Percentiles rank a stretch among this genome's conserved stretches.
Evolutionary conservation across 176 grass and related monocot species (phyloP).

Genomic region (Carex parvula): DNA sequence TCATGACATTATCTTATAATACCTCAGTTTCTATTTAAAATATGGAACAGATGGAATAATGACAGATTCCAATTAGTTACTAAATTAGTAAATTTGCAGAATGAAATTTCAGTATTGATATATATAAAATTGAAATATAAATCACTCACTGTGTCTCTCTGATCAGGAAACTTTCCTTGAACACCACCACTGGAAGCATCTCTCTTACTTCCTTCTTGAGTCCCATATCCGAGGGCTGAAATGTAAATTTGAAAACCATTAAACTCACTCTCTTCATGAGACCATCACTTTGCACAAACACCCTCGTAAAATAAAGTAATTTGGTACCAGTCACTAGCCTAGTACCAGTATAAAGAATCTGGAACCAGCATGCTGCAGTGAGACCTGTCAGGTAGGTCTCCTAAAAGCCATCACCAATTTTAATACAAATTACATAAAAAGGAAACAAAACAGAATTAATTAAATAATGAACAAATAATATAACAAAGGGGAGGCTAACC

Average conservation of each 20-base stretch:
- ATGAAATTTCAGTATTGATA: background rate
- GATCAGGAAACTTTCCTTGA: slow-evolving; percentile 94
- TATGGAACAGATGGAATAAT: background rate
- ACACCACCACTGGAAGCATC: slow-evolving; percentile 86
- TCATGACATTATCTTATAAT: background rate
- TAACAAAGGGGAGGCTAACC: slow-evolving; percentile 33
- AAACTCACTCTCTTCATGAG: background rate
- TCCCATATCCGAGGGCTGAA: slow-evolving; percentile 50
- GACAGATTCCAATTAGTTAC: background rate
- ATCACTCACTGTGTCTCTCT: slow-evolving; percentile 90
- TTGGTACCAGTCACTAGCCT: background rate
- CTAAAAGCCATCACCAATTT: background rate
- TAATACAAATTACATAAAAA: slow-evolving; percentile 3
- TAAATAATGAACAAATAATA: background rate
- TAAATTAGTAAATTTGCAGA: background rate
- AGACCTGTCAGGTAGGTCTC: slow-evolving; percentile 9
- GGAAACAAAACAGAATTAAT: background rate
- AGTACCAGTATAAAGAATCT: background rate
- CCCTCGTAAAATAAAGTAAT: slow-evolving; percentile 12
- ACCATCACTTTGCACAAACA: background rate
- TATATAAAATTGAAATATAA: slow-evolving; percentile 8
- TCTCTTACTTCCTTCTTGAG: slow-evolving; percentile 84
- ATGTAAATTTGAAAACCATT: slow-evolving; percentile 33
- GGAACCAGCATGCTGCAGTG: background rate
- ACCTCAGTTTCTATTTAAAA: background rate